Evolutionary conservation across 176 grass and related monocot genomes (phyloP).

Genomic region (Poa pratensis): DNA sequence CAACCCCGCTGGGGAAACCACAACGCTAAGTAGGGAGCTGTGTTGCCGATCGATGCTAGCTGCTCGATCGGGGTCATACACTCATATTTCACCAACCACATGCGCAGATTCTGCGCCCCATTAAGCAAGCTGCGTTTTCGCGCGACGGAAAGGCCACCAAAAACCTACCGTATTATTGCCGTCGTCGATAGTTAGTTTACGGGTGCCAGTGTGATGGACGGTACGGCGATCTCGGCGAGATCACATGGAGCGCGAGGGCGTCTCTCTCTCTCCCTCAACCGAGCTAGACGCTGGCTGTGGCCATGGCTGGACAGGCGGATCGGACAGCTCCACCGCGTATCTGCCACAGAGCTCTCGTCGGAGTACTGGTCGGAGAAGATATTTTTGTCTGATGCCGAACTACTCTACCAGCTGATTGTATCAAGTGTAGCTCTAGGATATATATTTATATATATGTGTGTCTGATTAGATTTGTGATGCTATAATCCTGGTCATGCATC

Average conservation of each 20-base stretch:
- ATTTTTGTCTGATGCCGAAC: not conserved
- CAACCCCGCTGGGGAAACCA: too few species aligned
- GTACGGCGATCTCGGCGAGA: constrained; percentile 20
- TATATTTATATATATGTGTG: not conserved
- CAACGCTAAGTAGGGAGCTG: not conserved
- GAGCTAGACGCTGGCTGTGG: not conserved
- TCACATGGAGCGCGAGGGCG: not conserved
- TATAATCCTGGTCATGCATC: not conserved
- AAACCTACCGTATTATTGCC: constrained; percentile 18
- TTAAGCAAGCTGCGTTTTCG: not conserved
- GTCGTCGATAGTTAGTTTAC: not conserved
- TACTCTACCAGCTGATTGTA: not conserved
- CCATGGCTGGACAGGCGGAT: not conserved
- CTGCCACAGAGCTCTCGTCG: not conserved
- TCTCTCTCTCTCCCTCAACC: not conserved
- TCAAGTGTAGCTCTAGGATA: not conserved
- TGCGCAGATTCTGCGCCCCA: not conserved
- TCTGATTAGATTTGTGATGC: not conserved
- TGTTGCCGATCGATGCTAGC: not conserved
- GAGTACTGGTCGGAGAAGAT: not conserved
- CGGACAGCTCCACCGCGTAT: not conserved
- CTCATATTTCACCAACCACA: not conserved
- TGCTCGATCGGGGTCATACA: not conserved
- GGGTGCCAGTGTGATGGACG: not conserved
- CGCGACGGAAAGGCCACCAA: constrained; percentile 19